These are phyloP conservation scores for Exophiala xenobiotica DNA, from an alignment of 2,329 filamentous ascomycete species.

Conservation along the genomic window DNA sequence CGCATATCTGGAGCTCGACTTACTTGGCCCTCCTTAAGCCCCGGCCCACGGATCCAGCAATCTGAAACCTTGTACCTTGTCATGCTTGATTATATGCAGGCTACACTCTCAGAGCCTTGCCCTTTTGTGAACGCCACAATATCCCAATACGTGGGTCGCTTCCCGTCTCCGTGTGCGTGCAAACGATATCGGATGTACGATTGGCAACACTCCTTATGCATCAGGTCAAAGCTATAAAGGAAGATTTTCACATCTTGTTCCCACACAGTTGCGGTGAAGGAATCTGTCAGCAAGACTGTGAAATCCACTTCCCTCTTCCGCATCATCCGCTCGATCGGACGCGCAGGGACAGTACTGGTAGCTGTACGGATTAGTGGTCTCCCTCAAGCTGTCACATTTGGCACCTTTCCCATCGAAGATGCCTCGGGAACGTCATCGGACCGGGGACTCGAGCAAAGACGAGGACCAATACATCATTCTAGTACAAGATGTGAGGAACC, in stretches of 20 bases:
- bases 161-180: conserved; percentile 4
- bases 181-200: not conserved
- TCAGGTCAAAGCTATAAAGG: conserved; percentile 25
- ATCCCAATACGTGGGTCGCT: not conserved
- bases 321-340: conserved; percentile 13
- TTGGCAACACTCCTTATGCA: conserved; percentile 13
- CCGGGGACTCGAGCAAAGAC: conserved; percentile 14
- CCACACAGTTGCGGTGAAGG: conserved; percentile 22
- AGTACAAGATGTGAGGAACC: conserved; percentile 23
- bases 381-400: not conserved
- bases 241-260: conserved; percentile 22
- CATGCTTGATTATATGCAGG: not conserved
- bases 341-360: conserved; percentile 1
- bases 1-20: not conserved
- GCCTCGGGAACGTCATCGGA: conserved; percentile 20
- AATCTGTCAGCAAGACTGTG: conserved; percentile 26
- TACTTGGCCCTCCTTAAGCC: not conserved
- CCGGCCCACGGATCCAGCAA: not conserved
- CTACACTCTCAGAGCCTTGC: not conserved
- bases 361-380: not conserved
- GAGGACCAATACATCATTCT: conserved; percentile 29
- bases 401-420: conserved; percentile 4
- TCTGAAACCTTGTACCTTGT: conserved; percentile 1
- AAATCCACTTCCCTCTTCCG: conserved; percentile 20
- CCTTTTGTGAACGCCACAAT: not conserved